Conservation (phyloP, 768 basidiomycete genomes). For the Lentinula guzmanii region DNA sequence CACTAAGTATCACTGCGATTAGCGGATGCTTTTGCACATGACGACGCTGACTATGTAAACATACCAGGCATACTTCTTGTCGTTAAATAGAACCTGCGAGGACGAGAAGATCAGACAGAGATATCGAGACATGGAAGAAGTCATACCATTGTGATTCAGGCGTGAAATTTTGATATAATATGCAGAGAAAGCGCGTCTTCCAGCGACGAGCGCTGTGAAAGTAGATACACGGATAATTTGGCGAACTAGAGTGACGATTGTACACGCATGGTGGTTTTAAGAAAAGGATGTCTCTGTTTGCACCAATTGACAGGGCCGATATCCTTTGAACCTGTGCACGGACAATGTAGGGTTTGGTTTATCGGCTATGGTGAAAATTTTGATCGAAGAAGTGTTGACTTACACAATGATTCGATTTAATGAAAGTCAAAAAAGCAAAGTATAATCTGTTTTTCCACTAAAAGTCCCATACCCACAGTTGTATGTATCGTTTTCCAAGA, state of each 20-base stretch:
- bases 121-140: background rate
- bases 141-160: slow-evolving; percentile 34
- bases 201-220: slow-evolving; percentile 50
- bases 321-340: slow-evolving; percentile 1
- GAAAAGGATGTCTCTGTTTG: background rate
- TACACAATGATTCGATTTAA: background rate
- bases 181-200: slow-evolving; percentile 37
- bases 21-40: background rate
- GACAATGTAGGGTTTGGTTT: background rate
- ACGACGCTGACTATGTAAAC: slow-evolving; percentile 15
- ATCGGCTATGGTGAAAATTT: background rate
- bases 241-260: background rate
- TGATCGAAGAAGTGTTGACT: background rate
- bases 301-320: slow-evolving; percentile 4
- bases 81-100: slow-evolving; percentile 60
- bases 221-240: slow-evolving; percentile 25
- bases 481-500: background rate
- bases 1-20: slow-evolving; percentile 35
- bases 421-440: background rate
- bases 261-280: slow-evolving; percentile 6
- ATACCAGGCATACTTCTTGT: slow-evolving; percentile 81
- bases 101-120: background rate
- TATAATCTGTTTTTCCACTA: background rate
- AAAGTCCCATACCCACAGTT: background rate
- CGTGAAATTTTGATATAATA: slow-evolving; percentile 7